Evolutionary conservation across 176 grass and related monocot genomes (phyloP).

Genomic region (Lolium multiflorum): DNA sequence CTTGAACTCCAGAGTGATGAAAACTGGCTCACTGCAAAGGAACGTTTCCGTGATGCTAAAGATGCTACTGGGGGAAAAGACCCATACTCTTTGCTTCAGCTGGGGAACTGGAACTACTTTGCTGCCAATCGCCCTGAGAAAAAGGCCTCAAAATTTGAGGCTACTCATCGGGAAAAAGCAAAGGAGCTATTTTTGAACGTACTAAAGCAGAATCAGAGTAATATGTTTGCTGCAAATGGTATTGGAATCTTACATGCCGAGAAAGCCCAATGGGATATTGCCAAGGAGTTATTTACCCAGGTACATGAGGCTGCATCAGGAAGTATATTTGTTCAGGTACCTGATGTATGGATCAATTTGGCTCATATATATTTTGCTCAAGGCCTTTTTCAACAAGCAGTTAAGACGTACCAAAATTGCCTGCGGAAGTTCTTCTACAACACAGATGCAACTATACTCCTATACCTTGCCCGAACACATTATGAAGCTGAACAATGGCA

Average conservation of each 20-base stretch:
- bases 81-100: slow-evolving; percentile 82
- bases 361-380: slow-evolving; percentile 97
- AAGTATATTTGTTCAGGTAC: slow-evolving; percentile 91
- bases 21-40: slow-evolving; percentile 88
- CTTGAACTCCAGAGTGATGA: slow-evolving; percentile 90
- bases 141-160: slow-evolving; percentile 94
- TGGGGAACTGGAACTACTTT: slow-evolving; percentile 99
- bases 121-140: slow-evolving; percentile 92
- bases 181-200: slow-evolving; percentile 91
- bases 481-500: slow-evolving; percentile 99
- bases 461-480: slow-evolving; percentile 90
- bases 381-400: slow-evolving; percentile 88
- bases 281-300: slow-evolving; percentile 98
- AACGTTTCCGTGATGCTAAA: slow-evolving; percentile 87
- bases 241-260: slow-evolving; percentile 88
- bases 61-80: slow-evolving; percentile 86
- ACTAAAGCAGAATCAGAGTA: slow-evolving; percentile 74
- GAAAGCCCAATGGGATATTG: slow-evolving; percentile 91
- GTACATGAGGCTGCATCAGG: slow-evolving; percentile 97
- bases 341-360: slow-evolving; percentile 97
- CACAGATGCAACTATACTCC: slow-evolving; percentile 84
- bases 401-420: slow-evolving; percentile 98
- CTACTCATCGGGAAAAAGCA: slow-evolving; percentile 92
- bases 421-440: slow-evolving; percentile 90
- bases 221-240: slow-evolving; percentile 98